These are phyloP conservation scores for Solanum medicagineum DNA, from an alignment of 257 asterid genomes.

Conservation along the genomic window DNA sequence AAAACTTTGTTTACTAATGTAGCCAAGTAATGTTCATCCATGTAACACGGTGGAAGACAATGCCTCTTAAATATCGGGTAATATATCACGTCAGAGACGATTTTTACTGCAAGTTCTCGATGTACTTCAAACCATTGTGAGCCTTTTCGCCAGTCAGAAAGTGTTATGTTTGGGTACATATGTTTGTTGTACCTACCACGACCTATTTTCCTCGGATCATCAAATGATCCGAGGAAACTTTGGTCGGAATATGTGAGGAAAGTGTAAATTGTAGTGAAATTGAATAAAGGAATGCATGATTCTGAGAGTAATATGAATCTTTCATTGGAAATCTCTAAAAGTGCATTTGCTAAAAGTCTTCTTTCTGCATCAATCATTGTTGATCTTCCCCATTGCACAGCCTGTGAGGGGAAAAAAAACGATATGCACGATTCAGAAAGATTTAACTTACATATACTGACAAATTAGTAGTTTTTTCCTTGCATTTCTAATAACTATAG, in stretches of 20 bases:
- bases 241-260: slow-evolving; percentile 39
- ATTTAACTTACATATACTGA: neutral
- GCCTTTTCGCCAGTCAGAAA: slow-evolving; percentile 64
- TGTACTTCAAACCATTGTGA: slow-evolving; percentile 69
- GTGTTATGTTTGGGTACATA: slow-evolving; percentile 40
- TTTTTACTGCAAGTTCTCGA: slow-evolving; percentile 35
- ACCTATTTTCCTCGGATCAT: slow-evolving; percentile 48
- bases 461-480: neutral
- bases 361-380: slow-evolving; percentile 72
- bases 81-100: slow-evolving; percentile 35
- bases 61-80: slow-evolving; percentile 42
- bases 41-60: slow-evolving; percentile 76
- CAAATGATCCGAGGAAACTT: slow-evolving; percentile 46
- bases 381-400: slow-evolving; percentile 61
- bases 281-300: slow-evolving; percentile 69
- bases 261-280: slow-evolving; percentile 45
- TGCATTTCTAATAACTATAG: neutral
- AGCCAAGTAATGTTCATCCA: slow-evolving; percentile 84
- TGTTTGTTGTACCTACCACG: slow-evolving; percentile 58
- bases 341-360: slow-evolving; percentile 63
- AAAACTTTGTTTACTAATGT: slow-evolving; percentile 48
- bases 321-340: slow-evolving; percentile 54
- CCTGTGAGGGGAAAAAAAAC: slow-evolving; percentile 4
- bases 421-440: neutral
- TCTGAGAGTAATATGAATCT: slow-evolving; percentile 63